Conservation (phyloP, 2,329 filamentous ascomycete genomes). For the Didymellaceae sp. region DNA sequence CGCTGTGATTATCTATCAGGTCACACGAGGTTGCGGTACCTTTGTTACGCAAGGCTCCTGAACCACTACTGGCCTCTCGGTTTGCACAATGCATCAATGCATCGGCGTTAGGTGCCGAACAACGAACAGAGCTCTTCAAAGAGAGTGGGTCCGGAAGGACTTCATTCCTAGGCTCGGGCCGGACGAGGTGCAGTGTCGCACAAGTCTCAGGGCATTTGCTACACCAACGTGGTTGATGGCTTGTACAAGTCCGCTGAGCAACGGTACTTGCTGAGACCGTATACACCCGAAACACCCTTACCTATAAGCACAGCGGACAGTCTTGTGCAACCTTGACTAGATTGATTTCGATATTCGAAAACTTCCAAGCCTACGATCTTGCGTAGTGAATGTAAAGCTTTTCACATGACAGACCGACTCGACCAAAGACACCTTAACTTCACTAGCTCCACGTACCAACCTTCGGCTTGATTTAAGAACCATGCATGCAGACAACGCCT, state of each 20-base stretch:
- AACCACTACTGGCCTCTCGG: too few relatives aligned
- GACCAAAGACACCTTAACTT: background rate
- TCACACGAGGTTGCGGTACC: too few relatives aligned
- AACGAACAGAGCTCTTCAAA: background rate
- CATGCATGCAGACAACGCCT: slow-evolving; percentile 9
- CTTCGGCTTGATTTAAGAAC: background rate
- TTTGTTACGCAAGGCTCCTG: too few relatives aligned
- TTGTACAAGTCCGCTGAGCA: slow-evolving; percentile 3
- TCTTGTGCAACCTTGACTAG: too few relatives aligned
- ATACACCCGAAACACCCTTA: slow-evolving; percentile 1
- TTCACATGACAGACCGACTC: slow-evolving; percentile 1
- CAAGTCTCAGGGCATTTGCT: background rate
- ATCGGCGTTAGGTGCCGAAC: background rate
- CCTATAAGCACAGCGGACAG: background rate
- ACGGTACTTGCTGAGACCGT: too few relatives aligned
- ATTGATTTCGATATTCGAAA: background rate
- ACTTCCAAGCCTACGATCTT: background rate
- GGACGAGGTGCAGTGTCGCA: slow-evolving; percentile 8
- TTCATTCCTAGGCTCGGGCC: slow-evolving; percentile 13
- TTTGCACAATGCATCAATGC: background rate
- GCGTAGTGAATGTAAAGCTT: background rate
- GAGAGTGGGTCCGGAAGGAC: background rate
- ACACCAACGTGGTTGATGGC: slow-evolving; percentile 1
- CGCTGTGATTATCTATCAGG: too few relatives aligned
- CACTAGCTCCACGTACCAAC: background rate